Percentiles rank a stretch among this genome's conserved stretches.
Conservation (phyloP, 2,329 filamentous ascomycete genomes). For the Arthrobotrys sinensis region DNA sequence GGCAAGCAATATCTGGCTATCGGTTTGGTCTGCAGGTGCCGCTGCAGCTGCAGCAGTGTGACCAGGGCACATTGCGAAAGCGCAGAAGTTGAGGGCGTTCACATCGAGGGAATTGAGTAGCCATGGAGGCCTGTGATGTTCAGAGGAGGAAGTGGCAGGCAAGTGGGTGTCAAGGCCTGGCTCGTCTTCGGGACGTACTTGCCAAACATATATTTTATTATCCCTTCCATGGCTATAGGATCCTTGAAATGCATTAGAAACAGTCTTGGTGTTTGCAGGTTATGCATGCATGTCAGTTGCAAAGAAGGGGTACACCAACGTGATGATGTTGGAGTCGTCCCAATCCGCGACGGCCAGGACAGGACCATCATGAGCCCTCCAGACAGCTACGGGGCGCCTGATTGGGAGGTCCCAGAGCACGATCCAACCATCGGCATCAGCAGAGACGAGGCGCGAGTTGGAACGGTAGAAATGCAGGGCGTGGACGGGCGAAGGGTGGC, state of each 20-base stretch:
- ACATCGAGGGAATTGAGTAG: slow-evolving; percentile 86
- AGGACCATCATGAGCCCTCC: slow-evolving; percentile 85
- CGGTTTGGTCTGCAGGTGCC: slow-evolving; percentile 37
- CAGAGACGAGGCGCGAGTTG: slow-evolving; percentile 85
- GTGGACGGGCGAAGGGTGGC: slow-evolving; percentile 86
- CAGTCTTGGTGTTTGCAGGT: slow-evolving; percentile 14
- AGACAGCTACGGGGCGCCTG: slow-evolving; percentile 85
- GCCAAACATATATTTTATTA: slow-evolving; percentile 88
- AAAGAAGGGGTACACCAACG: slow-evolving; percentile 73
- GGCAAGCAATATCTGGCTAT: slow-evolving; percentile 75
- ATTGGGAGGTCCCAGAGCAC: slow-evolving; percentile 87
- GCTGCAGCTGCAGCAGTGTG: no score
- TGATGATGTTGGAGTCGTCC: slow-evolving; percentile 82
- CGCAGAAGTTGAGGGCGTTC: slow-evolving; percentile 95
- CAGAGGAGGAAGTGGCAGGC: slow-evolving; percentile 73
- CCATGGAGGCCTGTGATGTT: slow-evolving; percentile 78
- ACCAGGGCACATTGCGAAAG: slow-evolving; percentile 77
- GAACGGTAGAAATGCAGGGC: slow-evolving; percentile 79
- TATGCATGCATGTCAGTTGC: slow-evolving; percentile 3
- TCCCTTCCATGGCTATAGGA: slow-evolving; percentile 85
- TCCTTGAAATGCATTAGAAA: slow-evolving; percentile 50
- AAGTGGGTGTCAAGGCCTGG: slow-evolving; percentile 76
- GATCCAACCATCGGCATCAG: slow-evolving; percentile 91
- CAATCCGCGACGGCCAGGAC: slow-evolving; percentile 83
- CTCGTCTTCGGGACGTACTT: slow-evolving; percentile 76